A percentile compares a stretch with the other conserved stretches of the same genome.
Evolutionary conservation across 192 early-diverging fungal species (phyloP).

Genomic region (Chytriomyces confervae): DNA sequence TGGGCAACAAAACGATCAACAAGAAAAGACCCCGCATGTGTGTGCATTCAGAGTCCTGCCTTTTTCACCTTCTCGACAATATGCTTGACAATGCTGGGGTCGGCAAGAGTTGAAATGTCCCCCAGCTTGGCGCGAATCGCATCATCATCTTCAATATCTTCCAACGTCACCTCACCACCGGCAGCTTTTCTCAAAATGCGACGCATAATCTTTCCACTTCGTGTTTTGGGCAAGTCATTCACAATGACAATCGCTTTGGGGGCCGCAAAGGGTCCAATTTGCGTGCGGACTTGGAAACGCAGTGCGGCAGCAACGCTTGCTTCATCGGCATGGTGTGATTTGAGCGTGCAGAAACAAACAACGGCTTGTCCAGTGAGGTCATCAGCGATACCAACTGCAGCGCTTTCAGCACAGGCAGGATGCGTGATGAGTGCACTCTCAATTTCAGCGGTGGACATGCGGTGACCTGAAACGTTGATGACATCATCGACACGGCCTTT

Average conservation of each 20-base stretch:
- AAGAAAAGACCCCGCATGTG: background rate
- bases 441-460: conserved; percentile 92
- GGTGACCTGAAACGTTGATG: conserved; percentile 95
- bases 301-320: conserved; percentile 66
- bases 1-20: background rate
- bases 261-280: conserved; percentile 92
- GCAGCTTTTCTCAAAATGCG: conserved; percentile 94
- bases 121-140: conserved; percentile 73
- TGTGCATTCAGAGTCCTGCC: background rate
- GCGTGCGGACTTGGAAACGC: conserved; percentile 77
- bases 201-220: conserved; percentile 96
- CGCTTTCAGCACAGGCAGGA: conserved; percentile 82
- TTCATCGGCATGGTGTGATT: conserved; percentile 60
- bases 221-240: conserved; percentile 91
- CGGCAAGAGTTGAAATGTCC: conserved; percentile 86
- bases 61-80: conserved; percentile 53
- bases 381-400: conserved; percentile 87
- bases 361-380: conserved; percentile 92
- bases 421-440: conserved; percentile 86
- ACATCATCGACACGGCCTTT: conserved; percentile 89
- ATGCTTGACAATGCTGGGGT: conserved; percentile 69
- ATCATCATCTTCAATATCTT: conserved; percentile 47
- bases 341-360: conserved; percentile 83
- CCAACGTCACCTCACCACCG: conserved; percentile 67
- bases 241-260: conserved; percentile 87